A percentile compares a stretch with the other conserved stretches of the same genome.
Conservation (phyloP, 2,329 filamentous ascomycete genomes). For the Aureobasidium lini region DNA sequence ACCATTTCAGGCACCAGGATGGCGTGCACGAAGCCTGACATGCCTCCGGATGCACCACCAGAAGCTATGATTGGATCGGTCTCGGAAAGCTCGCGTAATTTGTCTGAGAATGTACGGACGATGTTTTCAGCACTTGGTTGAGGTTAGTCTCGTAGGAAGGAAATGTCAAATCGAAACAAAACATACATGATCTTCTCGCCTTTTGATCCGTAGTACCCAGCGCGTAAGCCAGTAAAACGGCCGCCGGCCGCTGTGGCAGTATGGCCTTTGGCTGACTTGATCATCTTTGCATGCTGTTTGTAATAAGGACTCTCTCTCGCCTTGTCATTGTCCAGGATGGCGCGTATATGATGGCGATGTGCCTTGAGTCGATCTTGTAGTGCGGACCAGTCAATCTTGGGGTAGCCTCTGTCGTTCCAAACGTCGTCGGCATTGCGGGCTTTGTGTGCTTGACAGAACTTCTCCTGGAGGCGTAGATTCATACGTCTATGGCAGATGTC, state of each 20-base stretch:
- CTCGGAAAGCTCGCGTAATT: constrained; percentile 23
- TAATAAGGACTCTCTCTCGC: constrained; percentile 20
- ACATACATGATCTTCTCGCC: constrained; percentile 29
- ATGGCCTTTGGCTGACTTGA: constrained; percentile 16
- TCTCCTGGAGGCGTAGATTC: constrained; percentile 26
- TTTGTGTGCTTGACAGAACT: constrained; percentile 29
- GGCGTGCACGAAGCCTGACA: constrained; percentile 29
- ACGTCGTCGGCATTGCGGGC: constrained; percentile 20
- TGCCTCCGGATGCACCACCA: constrained; percentile 26
- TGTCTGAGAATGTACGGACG: constrained; percentile 21
- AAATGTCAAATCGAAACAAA: not conserved
- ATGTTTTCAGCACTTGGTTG: constrained; percentile 26
- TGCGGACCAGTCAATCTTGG: constrained; percentile 27
- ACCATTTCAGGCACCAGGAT: constrained; percentile 33
- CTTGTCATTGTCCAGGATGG: constrained; percentile 21
- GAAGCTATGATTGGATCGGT: constrained; percentile 26
- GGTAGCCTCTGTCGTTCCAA: constrained; percentile 26
- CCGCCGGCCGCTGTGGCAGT: constrained; percentile 19
- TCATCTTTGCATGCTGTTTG: constrained; percentile 19
- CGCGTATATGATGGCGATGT: constrained; percentile 20
- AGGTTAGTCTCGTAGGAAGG: not conserved
- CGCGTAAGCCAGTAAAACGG: constrained; percentile 8
- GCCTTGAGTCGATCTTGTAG: constrained; percentile 22
- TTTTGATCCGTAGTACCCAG: constrained; percentile 30
- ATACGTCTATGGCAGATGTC: constrained; percentile 19